phyloP scores from a whole-genome alignment of 192 early-diverging fungal species.

The Thamnidium elegans region DNA sequence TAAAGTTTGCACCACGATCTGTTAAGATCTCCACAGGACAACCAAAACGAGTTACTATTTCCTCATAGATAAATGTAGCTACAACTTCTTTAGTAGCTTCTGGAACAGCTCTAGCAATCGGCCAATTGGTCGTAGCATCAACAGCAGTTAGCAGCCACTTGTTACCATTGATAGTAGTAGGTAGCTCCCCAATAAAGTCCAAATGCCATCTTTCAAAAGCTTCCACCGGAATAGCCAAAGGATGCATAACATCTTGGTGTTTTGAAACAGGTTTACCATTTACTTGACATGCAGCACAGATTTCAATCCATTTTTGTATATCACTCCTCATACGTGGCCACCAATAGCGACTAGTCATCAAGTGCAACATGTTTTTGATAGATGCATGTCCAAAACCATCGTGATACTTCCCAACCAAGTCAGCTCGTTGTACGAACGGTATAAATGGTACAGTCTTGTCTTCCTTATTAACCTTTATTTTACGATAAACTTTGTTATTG shows the following conservation, averaged over 20 bases:
- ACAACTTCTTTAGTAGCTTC: slow-evolving; percentile 13
- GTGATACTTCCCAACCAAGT: background rate
- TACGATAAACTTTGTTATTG: background rate
- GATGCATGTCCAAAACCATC: slow-evolving; percentile 2
- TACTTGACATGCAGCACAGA: slow-evolving; percentile 4
- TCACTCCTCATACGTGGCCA: slow-evolving; percentile 15
- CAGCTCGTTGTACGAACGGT: background rate
- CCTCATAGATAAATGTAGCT: slow-evolving; percentile 28
- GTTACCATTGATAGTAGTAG: background rate
- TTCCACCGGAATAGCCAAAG: background rate
- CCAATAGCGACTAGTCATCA: slow-evolving; percentile 5
- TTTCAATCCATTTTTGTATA: background rate
- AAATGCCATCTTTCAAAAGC: slow-evolving; percentile 10
- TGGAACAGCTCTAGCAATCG: slow-evolving; percentile 17
- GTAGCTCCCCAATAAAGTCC: slow-evolving; percentile 15
- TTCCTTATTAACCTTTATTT: background rate
- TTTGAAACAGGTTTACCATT: background rate
- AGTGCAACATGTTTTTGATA: background rate
- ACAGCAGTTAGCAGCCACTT: slow-evolving; percentile 23
- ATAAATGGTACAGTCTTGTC: background rate
- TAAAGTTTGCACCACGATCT: slow-evolving; percentile 25
- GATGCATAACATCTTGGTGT: background rate
- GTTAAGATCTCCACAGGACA: slow-evolving; percentile 25
- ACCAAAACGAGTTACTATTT: slow-evolving; percentile 25
- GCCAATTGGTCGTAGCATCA: slow-evolving; percentile 33